Conservation (phyloP, 2,329 filamentous ascomycete species). For the Alternaria arbusti region DNA sequence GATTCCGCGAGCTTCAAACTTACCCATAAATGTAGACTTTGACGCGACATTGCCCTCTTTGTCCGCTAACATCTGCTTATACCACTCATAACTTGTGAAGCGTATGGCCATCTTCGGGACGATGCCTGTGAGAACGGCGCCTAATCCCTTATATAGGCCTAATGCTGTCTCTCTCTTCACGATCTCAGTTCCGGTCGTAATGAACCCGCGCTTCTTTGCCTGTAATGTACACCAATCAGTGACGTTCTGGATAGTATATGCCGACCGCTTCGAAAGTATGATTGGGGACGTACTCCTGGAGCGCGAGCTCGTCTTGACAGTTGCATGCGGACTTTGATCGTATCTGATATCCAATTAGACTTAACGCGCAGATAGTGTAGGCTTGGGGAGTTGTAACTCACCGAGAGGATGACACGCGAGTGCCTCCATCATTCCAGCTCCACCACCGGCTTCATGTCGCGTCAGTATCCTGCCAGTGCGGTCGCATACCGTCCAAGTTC, state of each 20-base stretch:
- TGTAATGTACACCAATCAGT: slow-evolving; percentile 36
- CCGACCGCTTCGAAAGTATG: background rate
- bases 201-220: slow-evolving; percentile 82
- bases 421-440: slow-evolving; percentile 99
- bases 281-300: slow-evolving; percentile 70
- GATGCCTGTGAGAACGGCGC: slow-evolving; percentile 93
- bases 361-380: background rate
- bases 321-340: slow-evolving; percentile 99
- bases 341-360: slow-evolving; percentile 65
- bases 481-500: background rate
- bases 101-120: slow-evolving; percentile 99
- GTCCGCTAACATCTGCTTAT: slow-evolving; percentile 83
- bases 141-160: slow-evolving; percentile 96
- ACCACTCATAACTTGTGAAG: slow-evolving; percentile 95
- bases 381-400: slow-evolving; percentile 51
- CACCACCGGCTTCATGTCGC: slow-evolving; percentile 77
- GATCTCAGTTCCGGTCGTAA: slow-evolving; percentile 85
- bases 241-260: background rate
- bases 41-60: slow-evolving; percentile 71
- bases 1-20: slow-evolving; percentile 30
- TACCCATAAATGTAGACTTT: slow-evolving; percentile 73
- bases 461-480: slow-evolving; percentile 18
- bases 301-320: slow-evolving; percentile 83
- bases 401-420: slow-evolving; percentile 92
- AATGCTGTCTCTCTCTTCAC: slow-evolving; percentile 88